phyloP scores from a whole-genome alignment of 2,329 filamentous ascomycete genomes.

The Colletotrichum eremochloae region DNA sequence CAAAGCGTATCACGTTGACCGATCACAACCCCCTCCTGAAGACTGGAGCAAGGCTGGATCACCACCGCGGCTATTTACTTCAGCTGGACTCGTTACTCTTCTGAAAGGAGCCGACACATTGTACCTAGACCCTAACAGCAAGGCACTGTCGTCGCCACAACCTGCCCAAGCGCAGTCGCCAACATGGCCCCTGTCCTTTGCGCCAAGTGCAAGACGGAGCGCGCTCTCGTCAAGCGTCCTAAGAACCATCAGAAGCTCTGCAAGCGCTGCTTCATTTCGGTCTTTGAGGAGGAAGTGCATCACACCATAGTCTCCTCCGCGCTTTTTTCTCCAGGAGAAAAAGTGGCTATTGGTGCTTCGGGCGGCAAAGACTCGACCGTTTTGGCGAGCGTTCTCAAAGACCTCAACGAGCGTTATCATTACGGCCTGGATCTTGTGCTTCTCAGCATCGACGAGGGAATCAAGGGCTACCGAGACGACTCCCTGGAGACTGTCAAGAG shows the following conservation, averaged over 20 bases:
- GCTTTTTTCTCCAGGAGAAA: conserved; percentile 88
- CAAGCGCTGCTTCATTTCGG: conserved; percentile 84
- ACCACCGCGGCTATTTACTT: background rate
- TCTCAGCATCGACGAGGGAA: conserved; percentile 95
- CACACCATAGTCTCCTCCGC: conserved; percentile 86
- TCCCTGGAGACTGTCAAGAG: conserved; percentile 96
- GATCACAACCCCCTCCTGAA: background rate
- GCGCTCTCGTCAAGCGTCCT: conserved; percentile 91
- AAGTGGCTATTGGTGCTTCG: conserved; percentile 93
- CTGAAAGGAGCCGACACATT: background rate
- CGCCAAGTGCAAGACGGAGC: conserved; percentile 78
- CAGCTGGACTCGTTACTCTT: too few relatives aligned
- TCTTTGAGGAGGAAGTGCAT: conserved; percentile 95
- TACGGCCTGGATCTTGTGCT: conserved; percentile 90
- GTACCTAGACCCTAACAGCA: background rate
- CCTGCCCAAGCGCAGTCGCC: background rate
- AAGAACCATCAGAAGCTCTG: conserved; percentile 97
- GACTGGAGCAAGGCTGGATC: too few relatives aligned
- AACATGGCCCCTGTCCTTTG: conserved; percentile 84
- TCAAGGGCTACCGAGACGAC: conserved; percentile 96
- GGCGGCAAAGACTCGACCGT: conserved; percentile 99
- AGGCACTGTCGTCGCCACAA: background rate
- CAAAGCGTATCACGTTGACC: background rate
- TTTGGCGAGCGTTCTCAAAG: conserved; percentile 93
- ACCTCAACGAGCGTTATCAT: conserved; percentile 87